Conservation (phyloP, 75 land plant species). For the Larix kaempferi region DNA sequence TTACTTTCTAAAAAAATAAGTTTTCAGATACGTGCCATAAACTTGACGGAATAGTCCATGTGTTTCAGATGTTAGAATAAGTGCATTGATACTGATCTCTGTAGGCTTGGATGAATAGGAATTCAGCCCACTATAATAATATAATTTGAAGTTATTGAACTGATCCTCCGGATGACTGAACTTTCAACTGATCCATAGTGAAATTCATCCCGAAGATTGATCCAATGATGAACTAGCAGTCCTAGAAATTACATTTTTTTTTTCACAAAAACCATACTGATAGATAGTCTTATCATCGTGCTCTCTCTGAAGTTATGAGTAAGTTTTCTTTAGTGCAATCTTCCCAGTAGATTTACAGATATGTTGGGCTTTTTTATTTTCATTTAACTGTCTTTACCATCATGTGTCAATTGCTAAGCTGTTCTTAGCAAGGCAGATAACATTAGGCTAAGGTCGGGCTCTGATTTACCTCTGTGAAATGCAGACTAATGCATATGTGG, state of each 20-base stretch:
- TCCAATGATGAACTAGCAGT: background rate
- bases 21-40: background rate
- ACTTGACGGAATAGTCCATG: background rate
- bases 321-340: background rate
- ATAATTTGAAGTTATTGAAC: background rate
- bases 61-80: background rate
- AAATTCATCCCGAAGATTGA: background rate
- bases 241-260: background rate
- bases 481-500: conserved; percentile 92
- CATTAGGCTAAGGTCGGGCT: background rate
- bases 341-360: background rate
- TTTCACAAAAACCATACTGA: background rate
- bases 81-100: background rate
- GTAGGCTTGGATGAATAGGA: background rate
- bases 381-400: background rate
- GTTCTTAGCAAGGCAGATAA: background rate
- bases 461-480: background rate
- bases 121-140: background rate
- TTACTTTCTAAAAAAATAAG: background rate
- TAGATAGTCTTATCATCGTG: background rate
- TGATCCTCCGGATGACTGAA: background rate
- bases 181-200: background rate
- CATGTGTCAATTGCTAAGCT: background rate
- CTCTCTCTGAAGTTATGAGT: background rate
- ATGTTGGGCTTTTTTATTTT: background rate